Evolutionary conservation across 1,284 basidiomycete genomes (phyloP), one percentile per base, ranked within the genome.

Genomic region (Tremellales sp.): DNA sequence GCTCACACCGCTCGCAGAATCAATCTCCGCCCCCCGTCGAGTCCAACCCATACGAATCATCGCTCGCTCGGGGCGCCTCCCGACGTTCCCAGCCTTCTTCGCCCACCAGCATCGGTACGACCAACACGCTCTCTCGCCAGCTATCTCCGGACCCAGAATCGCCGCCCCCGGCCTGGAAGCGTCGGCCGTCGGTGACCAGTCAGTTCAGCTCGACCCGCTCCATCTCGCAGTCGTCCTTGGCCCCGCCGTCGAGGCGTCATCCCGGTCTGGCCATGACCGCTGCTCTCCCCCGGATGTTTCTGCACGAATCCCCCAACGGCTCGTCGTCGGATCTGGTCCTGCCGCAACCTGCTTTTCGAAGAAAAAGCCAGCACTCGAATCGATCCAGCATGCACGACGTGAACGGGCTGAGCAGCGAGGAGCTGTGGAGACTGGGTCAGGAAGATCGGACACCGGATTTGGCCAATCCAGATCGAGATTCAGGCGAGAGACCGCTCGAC

Each of bases 401-500:
- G 34, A 61, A 39, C 40, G 56, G 57, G 16, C 41, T 66, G 54
- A 68, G 56, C 27, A 62, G 63, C 40, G 68, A 71, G 27, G 67
- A 71, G 26, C 50, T 71, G 19, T 71, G 69, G 69, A 34, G 46
- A 2, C 43, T 71, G 34, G 66, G 61, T 21, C 51, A 53, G 8
- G 52, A 51, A 33, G 54, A 57, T 40, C 54, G 58, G 22, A 48
- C 56, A 2, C 65, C 68, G 8, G 71, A 73, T 56, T 54, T 68
- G 61, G 68, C 65, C 51, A 73, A 73, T 52, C 71, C 71, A 1
- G 53, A 49, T 34, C 58, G 65, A 8, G 49, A 50, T 21, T 56
- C 66, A 9, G 54, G 54, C 7, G 71, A 73, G 51, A 53, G 66
- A 31, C 71, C 71, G 3, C 50, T 73, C 21, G 69, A 71, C 52